phyloP scores from a whole-genome alignment of 257 asterid genomes.

The Solanum habrochaites region DNA sequence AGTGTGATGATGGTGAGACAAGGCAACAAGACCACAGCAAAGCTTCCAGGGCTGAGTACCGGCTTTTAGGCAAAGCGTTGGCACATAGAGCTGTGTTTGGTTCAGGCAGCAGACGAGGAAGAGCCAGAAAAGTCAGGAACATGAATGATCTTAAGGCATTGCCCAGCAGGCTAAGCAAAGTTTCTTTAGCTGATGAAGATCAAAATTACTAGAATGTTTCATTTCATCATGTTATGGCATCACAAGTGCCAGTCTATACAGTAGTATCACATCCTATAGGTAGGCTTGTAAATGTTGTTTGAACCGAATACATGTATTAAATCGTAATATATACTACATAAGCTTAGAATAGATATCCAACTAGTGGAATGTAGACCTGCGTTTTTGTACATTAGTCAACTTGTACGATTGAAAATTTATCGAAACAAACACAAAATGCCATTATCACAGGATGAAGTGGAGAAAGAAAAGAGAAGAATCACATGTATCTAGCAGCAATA shows the following conservation, averaged over 20 bases:
- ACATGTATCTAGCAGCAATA: background rate
- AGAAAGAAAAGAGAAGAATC: background rate
- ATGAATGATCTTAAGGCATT: slow-evolving; percentile 5
- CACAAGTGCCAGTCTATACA: background rate
- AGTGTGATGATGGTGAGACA: background rate
- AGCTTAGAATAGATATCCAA: background rate
- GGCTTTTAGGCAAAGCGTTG: slow-evolving; percentile 21
- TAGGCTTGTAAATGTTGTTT: background rate
- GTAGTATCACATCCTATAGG: background rate
- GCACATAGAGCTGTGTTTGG: slow-evolving; percentile 37
- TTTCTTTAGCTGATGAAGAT: slow-evolving; percentile 34
- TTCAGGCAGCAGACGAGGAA: slow-evolving; percentile 12
- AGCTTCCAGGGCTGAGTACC: slow-evolving; percentile 5
- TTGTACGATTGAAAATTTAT: background rate
- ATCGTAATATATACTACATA: background rate
- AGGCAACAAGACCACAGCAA: background rate
- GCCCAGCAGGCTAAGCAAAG: slow-evolving; percentile 51
- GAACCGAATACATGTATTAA: background rate
- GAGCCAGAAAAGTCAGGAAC: slow-evolving; percentile 20
- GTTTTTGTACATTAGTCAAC: background rate
- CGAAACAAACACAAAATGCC: background rate
- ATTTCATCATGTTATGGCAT: background rate
- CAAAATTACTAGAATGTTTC: background rate
- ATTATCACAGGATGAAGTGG: background rate
- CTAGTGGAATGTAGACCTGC: background rate